Evolutionary conservation across 805 yeast species (phyloP), one percentile per base, ranked within the genome.

Genomic region (Yarrowia divulgata): DNA sequence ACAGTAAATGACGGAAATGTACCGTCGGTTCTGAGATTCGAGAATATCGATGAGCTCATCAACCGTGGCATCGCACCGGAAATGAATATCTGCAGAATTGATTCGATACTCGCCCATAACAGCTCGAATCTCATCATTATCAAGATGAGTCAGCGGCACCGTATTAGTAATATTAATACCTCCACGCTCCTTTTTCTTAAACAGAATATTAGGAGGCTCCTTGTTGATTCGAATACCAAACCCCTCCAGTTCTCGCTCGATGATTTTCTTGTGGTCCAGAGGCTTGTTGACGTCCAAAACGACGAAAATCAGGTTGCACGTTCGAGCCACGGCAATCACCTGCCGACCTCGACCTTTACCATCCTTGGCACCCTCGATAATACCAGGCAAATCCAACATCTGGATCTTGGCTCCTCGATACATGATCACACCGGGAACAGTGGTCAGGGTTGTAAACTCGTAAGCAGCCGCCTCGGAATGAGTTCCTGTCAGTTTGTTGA

Each of bases 341-440:
- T 95, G 99, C 77, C 97, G 87, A 75, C 99, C 98, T 81, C 99
- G 88, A 77, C 99, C 99, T 78, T 93, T 93, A 76, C 98, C 98
- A 77, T 92, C 97, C 70, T 95, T 87, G n/a, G 98, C 98, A 72
- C 98, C 98, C 78, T 91, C 92, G 69, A 94, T 94, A 74, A 94
- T 94, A 78, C 99, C 99, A 1, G 99, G 99, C 67, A 94, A 81
- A 84, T 94, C 99, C 50, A 94, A 94, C 97, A 95, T 92, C 82
- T 95, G 99, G 73, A 95, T 89, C 82, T 92, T 94, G 67, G 99
- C 98, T 76, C 99, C 99, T 74, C 93, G 91, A 77, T 92, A 94
- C 80, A 90, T 89, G 77, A 95, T 93, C 52, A 92, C 91, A 80
- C 99, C 98, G 0, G 98, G 98, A 69, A 95, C 98, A 0, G 99